A percentile compares a stretch with the other conserved stretches of the same genome.
phyloP scores from a whole-genome alignment of 768 basidiomycete genomes.

The Mycena chlorophos region DNA sequence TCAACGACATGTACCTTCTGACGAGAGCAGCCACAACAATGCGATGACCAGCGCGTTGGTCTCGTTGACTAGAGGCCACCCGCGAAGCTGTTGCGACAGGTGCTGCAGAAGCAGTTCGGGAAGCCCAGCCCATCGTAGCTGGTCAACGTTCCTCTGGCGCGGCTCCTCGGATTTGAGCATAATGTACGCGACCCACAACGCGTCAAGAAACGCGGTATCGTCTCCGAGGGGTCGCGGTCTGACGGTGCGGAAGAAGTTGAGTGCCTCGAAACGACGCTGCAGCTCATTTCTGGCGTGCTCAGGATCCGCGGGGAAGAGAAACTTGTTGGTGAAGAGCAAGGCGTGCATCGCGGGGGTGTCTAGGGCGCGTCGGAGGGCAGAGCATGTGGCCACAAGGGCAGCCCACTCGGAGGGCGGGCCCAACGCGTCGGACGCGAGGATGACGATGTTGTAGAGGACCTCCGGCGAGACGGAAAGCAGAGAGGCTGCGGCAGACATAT shows the following conservation, averaged over 20 bases:
- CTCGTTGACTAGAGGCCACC: conserved; percentile 52
- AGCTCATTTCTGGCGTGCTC: conserved; percentile 46
- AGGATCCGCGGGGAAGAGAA: conserved; percentile 46
- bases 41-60: conserved; percentile 47
- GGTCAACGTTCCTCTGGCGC: conserved; percentile 46
- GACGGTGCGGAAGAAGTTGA: conserved; percentile 46
- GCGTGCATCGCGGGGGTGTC: conserved; percentile 27
- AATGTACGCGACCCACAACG: conserved; percentile 53
- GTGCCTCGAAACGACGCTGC: conserved; percentile 41
- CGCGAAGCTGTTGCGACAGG: conserved; percentile 41
- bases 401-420: conserved; percentile 18
- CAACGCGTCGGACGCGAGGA: conserved; percentile 3
- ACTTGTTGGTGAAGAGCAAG: conserved; percentile 45
- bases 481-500: background rate
- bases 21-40: conserved; percentile 49
- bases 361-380: conserved; percentile 12
- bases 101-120: conserved; percentile 41
- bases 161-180: conserved; percentile 59
- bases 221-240: conserved; percentile 27
- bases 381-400: conserved; percentile 12
- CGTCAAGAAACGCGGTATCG: conserved; percentile 40
- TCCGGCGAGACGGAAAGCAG: conserved; percentile 15
- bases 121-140: conserved; percentile 46
- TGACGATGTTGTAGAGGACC: conserved; percentile 13
- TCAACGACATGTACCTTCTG: conserved; percentile 42